Evolutionary conservation across 495 filamentous ascomycete genomes (phyloP).

Genomic region (Penicillium salamii): DNA sequence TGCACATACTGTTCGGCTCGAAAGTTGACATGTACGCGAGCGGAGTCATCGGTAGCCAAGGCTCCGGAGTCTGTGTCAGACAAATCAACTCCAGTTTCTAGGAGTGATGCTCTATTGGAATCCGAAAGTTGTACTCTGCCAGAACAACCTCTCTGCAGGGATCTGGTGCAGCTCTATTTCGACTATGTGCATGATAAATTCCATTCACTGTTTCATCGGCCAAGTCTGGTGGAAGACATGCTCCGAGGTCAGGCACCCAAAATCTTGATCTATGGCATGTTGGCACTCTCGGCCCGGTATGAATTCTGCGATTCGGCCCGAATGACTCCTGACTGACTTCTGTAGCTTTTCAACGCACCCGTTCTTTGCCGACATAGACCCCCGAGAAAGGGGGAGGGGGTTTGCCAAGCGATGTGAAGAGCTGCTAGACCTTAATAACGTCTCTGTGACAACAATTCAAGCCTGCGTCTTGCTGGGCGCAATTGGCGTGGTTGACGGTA

Average conservation of each 20-base stretch:
- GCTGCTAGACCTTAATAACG: conserved; percentile 27
- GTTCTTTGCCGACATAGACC: conserved; percentile 19
- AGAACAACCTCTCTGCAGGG: conserved; percentile 16
- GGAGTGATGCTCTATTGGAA: not conserved
- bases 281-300: conserved; percentile 31
- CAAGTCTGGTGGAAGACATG: conserved; percentile 28
- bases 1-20: conserved; percentile 13
- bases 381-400: conserved; percentile 18
- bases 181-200: conserved; percentile 41
- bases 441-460: conserved; percentile 36
- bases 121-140: conserved; percentile 6
- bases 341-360: conserved; percentile 24
- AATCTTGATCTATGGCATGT: conserved; percentile 27
- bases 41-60: not conserved
- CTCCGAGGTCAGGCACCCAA: conserved; percentile 11
- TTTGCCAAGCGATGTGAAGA: conserved; percentile 21
- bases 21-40: conserved; percentile 1
- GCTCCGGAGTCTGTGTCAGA: not conserved
- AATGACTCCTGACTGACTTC: not conserved
- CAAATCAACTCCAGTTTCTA: not conserved
- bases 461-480: conserved; percentile 36
- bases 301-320: not conserved
- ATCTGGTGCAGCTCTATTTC: conserved; percentile 37
- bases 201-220: conserved; percentile 37
- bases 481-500: conserved; percentile 18